Base-by-base conservation (phyloP, 2,329 filamentous ascomycete genomes). In the Colletotrichum chlorophyti region DNA sequence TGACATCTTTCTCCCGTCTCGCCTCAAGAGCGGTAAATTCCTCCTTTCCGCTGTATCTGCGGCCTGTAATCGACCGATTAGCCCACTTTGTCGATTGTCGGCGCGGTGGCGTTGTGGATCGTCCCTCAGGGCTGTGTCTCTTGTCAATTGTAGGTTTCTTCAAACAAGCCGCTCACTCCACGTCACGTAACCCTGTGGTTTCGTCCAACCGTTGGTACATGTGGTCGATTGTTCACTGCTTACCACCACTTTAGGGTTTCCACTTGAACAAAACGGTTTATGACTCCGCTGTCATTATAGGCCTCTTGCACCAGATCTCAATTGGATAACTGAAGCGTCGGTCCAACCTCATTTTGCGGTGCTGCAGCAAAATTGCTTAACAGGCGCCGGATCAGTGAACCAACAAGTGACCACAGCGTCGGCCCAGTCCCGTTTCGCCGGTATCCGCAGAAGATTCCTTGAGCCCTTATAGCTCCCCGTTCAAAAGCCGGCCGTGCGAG, bases 331-430 rank as follows among this genome's bases (percentile, higher is more conserved):
- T n/a, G n/a, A n/a, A n/a, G n/a, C n/a, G n/a, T n/a, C n/a, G n/a
- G n/a, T n/a, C n/a, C n/a, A n/a, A n/a, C n/a, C n/a, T n/a, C n/a
- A n/a, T n/a, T n/a, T n/a, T n/a, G n/a, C n/a, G n/a, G n/a, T n/a
- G n/a, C n/a, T n/a, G n/a, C n/a, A n/a, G n/a, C n/a, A n/a, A n/a
- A n/a, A n/a, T n/a, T n/a, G n/a, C n/a, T n/a, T n/a, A n/a, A n/a
- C n/a, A n/a, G 27, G 27, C 27, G 7, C 27, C 7, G 27, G 12
- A 31, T 31, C 27, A 62, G n/a, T n/a, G 46, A 62, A 63, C n/a
- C 62, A 66, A 32, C 61, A 62, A 8, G 27, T 31, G n/a, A 31
- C 27, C 27, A 12, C 27, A 7, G 12, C 27, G n/a, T n/a, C n/a
- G n/a, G n/a, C n/a, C 7, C 5, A 27, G 40, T 3, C 23, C 4